Conservation (phyloP, 306 rosid genomes). For the Ziziphus jujuba region DNA sequence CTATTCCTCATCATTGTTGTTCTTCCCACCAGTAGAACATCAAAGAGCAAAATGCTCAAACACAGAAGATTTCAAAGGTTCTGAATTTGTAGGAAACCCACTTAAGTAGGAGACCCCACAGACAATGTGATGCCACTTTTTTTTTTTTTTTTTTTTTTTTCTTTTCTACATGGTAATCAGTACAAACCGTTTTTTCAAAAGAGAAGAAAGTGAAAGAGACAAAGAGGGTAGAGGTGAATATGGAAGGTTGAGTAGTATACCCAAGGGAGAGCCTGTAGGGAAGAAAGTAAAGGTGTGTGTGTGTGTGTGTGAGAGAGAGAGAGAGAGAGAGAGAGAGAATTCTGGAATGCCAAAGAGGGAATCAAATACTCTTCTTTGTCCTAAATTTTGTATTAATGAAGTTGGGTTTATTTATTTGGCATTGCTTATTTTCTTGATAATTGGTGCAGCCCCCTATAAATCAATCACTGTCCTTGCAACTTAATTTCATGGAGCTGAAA, state of each 20-base stretch:
- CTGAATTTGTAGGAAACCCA: conserved; percentile 37
- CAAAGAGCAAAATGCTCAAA: conserved; percentile 35
- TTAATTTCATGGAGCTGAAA: background rate
- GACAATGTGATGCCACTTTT: conserved; percentile 32
- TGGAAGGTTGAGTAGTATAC: conserved; percentile 26
- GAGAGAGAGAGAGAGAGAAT: background rate
- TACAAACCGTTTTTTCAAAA: conserved; percentile 30
- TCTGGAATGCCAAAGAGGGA: conserved; percentile 25
- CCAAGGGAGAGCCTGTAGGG: conserved; percentile 19
- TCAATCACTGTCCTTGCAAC: background rate
- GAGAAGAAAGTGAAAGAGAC: conserved; percentile 38
- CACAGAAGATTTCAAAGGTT: conserved; percentile 30
- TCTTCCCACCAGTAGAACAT: conserved; percentile 21
- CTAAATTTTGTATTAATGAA: conserved; percentile 15
- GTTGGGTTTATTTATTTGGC: conserved; percentile 16
- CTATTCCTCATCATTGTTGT: conserved; percentile 48
- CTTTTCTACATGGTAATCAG: conserved; percentile 30
- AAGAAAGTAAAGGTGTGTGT: conserved; percentile 26
- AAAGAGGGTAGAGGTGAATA: conserved; percentile 29
- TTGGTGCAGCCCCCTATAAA: background rate
- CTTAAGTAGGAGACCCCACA: conserved; percentile 41
- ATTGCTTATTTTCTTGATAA: conserved; percentile 14
- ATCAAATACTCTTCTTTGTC: conserved; percentile 30
- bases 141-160: background rate
- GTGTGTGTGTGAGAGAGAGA: conserved; percentile 12